phyloP scores from a whole-genome alignment of 2,329 filamentous ascomycete genomes.

The Lasiodiplodia hormozganensis region DNA sequence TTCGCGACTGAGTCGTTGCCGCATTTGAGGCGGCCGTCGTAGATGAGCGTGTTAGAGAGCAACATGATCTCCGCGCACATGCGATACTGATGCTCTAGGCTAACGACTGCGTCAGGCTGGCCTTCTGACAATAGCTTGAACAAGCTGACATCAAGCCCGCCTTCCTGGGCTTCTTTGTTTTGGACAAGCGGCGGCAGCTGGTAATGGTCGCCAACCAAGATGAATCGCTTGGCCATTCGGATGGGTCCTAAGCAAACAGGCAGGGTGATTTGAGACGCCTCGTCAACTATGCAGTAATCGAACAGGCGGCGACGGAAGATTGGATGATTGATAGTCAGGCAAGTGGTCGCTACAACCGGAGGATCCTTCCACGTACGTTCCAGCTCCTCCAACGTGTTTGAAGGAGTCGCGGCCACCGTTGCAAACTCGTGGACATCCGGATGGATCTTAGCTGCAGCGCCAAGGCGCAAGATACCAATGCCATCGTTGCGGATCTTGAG shows the following conservation, averaged over 20 bases:
- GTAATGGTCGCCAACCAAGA: conserved; percentile 95
- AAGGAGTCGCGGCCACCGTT: conserved; percentile 75
- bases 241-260: conserved; percentile 95
- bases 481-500: conserved; percentile 84
- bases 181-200: conserved; percentile 94
- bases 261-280: conserved; percentile 95
- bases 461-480: conserved; percentile 83
- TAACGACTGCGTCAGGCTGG: conserved; percentile 87
- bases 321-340: conserved; percentile 86
- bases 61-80: conserved; percentile 99
- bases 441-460: conserved; percentile 84
- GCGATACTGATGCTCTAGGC: conserved; percentile 93
- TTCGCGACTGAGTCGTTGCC: conserved; percentile 78
- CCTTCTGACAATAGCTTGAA: conserved; percentile 93
- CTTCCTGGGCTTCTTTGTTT: conserved; percentile 84
- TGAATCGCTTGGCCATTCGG: conserved; percentile 88
- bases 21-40: conserved; percentile 87
- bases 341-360: conserved; percentile 92
- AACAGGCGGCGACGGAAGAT: conserved; percentile 89
- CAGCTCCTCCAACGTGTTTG: conserved; percentile 81
- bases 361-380: conserved; percentile 83
- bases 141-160: conserved; percentile 88
- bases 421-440: conserved; percentile 87
- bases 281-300: conserved; percentile 98
- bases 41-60: conserved; percentile 91